phyloP scores from a whole-genome alignment of 805 yeast genomes.

The Wickerhamiella parazyma region DNA sequence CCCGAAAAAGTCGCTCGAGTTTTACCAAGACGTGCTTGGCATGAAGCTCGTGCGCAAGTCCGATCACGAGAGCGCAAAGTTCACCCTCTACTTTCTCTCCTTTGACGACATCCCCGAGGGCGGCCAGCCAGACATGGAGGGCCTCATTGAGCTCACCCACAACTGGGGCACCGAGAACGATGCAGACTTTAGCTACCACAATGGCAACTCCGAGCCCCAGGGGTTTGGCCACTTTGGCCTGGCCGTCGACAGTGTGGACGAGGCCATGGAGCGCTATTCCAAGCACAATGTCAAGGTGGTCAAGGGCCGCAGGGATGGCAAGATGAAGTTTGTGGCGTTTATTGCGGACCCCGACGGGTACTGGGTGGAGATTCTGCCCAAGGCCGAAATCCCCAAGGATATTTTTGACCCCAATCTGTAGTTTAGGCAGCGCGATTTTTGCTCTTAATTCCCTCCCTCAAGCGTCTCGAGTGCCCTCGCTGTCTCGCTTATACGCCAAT shows the following conservation, averaged over 20 bases:
- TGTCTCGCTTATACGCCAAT: neutral
- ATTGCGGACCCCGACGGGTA: conserved; percentile 86
- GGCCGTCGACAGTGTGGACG: conserved; percentile 47
- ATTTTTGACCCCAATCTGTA: conserved; percentile 3
- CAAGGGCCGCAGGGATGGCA: conserved; percentile 30
- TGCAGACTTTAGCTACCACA: conserved; percentile 60
- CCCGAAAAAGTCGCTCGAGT: conserved; percentile 57
- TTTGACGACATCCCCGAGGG: conserved; percentile 34
- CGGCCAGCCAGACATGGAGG: conserved; percentile 33
- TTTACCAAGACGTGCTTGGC: conserved; percentile 70
- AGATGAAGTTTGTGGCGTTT: conserved; percentile 57
- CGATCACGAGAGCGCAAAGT: conserved; percentile 55
- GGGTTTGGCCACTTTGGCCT: conserved; percentile 86
- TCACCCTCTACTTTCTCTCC: conserved; percentile 76
- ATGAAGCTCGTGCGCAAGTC: conserved; percentile 51
- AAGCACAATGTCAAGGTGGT: conserved; percentile 37
- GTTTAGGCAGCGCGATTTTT: too few species aligned
- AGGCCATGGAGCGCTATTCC: conserved; percentile 37
- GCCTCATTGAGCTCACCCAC: conserved; percentile 79
- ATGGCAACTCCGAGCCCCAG: conserved; percentile 62
- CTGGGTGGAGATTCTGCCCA: conserved; percentile 57
- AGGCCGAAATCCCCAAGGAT: conserved; percentile 22
- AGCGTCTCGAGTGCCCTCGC: too few species aligned
- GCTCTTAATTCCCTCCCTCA: too few species aligned
- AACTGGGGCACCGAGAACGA: conserved; percentile 93